Conservation (phyloP, 805 yeast species). For the Nakazawaea molendinolei region DNA sequence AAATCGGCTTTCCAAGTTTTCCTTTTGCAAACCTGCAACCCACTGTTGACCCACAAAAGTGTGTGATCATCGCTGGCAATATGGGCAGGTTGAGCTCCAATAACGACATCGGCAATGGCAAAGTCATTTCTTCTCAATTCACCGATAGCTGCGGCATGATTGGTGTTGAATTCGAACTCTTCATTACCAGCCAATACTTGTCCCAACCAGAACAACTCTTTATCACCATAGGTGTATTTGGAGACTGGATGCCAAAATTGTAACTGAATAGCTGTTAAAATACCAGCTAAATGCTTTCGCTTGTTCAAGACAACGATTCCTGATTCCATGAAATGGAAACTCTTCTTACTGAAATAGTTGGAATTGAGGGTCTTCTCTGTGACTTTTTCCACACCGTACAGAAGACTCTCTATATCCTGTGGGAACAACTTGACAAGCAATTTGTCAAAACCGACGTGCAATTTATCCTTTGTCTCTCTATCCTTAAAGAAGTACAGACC, state of each 20-base stretch:
- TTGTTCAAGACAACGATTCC: slow-evolving; percentile 43
- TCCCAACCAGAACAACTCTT: slow-evolving; percentile 73
- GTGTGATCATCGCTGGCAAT: slow-evolving; percentile 43
- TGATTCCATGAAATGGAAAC: slow-evolving; percentile 41
- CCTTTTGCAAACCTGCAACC: slow-evolving; percentile 53
- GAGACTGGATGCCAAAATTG: slow-evolving; percentile 37
- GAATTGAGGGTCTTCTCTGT: slow-evolving; percentile 33
- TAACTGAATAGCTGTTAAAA: slow-evolving; percentile 35
- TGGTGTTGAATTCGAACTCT: slow-evolving; percentile 40
- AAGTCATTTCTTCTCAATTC: slow-evolving; percentile 24
- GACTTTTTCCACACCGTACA: slow-evolving; percentile 19
- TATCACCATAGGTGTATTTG: slow-evolving; percentile 67
- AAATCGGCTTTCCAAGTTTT: slow-evolving; percentile 34
- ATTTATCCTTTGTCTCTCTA: slow-evolving; percentile 27
- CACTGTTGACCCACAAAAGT: slow-evolving; percentile 65
- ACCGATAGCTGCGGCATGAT: slow-evolving; percentile 54
- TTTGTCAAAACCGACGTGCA: slow-evolving; percentile 30
- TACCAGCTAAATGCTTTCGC: slow-evolving; percentile 40
- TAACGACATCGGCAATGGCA: slow-evolving; percentile 4
- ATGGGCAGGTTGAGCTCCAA: slow-evolving; percentile 47
- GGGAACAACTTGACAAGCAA: slow-evolving; percentile 44
- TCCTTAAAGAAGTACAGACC: slow-evolving; percentile 45
- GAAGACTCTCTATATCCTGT: slow-evolving; percentile 6
- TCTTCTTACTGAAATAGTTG: slow-evolving; percentile 31
- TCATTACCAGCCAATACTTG: slow-evolving; percentile 52